A percentile compares a stretch with the other conserved stretches of the same genome.
Evolutionary conservation across 768 basidiomycete genomes (phyloP).

Genomic region (Lactifluus piperatus): DNA sequence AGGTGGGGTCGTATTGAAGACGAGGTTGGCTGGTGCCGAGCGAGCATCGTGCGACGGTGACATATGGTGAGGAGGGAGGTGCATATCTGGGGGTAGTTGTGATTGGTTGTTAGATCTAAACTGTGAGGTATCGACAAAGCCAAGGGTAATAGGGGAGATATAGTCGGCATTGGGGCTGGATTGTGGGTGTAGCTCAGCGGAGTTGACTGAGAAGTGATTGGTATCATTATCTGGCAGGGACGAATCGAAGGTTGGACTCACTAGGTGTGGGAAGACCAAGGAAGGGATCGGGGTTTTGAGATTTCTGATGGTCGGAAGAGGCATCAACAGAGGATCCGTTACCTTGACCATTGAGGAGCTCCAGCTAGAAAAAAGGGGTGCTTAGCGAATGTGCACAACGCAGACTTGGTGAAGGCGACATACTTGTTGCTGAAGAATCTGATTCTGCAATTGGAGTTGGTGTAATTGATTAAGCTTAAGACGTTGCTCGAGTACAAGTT

Average conservation of each 20-base stretch:
- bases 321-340: slow-evolving; percentile 26
- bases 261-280: slow-evolving; percentile 59
- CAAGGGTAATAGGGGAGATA: slow-evolving; percentile 52
- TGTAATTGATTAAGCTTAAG: slow-evolving; percentile 71
- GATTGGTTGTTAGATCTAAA: slow-evolving; percentile 20
- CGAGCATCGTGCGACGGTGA: slow-evolving; percentile 25
- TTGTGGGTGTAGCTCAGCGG: slow-evolving; percentile 57
- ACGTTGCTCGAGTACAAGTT: slow-evolving; percentile 62
- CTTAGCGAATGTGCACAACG: background rate
- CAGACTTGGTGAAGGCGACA: slow-evolving; percentile 18
- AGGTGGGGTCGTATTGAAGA: slow-evolving; percentile 44
- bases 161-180: slow-evolving; percentile 42
- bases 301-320: slow-evolving; percentile 23
- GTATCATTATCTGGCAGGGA: slow-evolving; percentile 26
- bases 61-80: slow-evolving; percentile 23
- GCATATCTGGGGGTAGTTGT: slow-evolving; percentile 20
- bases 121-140: slow-evolving; percentile 29
- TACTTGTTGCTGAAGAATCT: slow-evolving; percentile 88
- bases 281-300: slow-evolving; percentile 22
- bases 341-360: slow-evolving; percentile 29
- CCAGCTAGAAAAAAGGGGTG: slow-evolving; percentile 20
- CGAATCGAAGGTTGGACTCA: slow-evolving; percentile 29
- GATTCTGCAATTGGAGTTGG: slow-evolving; percentile 68
- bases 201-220: slow-evolving; percentile 23
- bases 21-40: slow-evolving; percentile 70